Conservation (phyloP, 2,329 filamentous ascomycete genomes). For the Talaromyces sp. region DNA sequence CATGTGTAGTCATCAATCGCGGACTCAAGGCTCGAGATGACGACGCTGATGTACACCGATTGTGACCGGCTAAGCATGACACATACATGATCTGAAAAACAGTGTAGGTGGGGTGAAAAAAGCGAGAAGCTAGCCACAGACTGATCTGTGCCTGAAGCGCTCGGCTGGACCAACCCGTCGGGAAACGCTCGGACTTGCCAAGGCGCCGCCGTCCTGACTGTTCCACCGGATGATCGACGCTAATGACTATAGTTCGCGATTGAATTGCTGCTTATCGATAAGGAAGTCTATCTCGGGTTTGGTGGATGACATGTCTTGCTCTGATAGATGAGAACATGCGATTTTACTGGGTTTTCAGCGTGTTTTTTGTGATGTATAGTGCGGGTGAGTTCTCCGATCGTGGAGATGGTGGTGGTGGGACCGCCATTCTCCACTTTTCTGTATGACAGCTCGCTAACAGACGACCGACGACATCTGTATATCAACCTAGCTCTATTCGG, state of each 20-base stretch:
- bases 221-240: background rate
- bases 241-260: background rate
- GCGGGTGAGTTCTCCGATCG: background rate
- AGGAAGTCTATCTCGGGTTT: background rate
- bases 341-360: background rate
- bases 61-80: too few relatives aligned
- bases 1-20: background rate
- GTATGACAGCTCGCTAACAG: background rate
- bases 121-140: too few relatives aligned
- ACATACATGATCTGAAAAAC: too few relatives aligned
- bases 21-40: background rate
- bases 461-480: background rate
- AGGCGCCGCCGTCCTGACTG: background rate
- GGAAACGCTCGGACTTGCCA: constrained; percentile 6
- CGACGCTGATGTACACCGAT: too few relatives aligned
- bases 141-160: too few relatives aligned
- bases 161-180: background rate
- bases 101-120: too few relatives aligned
- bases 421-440: background rate
- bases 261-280: background rate
- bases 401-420: background rate
- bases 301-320: background rate
- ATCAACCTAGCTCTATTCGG: background rate
- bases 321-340: background rate
- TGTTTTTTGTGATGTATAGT: background rate